These are phyloP conservation scores for Chlamydomonas eustigma DNA, from an alignment of 139 green algal genomes.

Conservation along the genomic window DNA sequence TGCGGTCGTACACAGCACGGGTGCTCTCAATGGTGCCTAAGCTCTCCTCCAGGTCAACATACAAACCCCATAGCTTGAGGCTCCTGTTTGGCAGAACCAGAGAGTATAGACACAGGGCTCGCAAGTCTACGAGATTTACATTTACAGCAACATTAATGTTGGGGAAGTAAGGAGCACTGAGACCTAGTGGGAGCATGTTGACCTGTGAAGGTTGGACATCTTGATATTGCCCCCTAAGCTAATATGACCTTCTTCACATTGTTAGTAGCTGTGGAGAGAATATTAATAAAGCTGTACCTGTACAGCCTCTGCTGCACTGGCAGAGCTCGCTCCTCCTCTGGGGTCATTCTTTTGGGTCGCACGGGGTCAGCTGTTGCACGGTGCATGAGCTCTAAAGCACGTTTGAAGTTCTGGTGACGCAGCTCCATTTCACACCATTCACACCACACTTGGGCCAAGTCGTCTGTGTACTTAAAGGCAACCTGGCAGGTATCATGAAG, in stretches of 20 bases:
- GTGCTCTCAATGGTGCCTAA: constrained; percentile 83
- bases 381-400: constrained; percentile 57
- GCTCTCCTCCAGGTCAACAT: constrained; percentile 91
- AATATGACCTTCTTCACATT: no score
- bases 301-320: constrained; percentile 82
- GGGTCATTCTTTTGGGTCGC: constrained; percentile 34
- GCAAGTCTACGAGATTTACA: no score
- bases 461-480: constrained; percentile 85
- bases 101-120: background rate
- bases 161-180: no score
- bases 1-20: constrained; percentile 77
- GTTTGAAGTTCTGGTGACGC: constrained; percentile 62
- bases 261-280: no score
- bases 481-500: constrained; percentile 27
- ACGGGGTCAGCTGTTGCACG: constrained; percentile 55
- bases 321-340: constrained; percentile 62
- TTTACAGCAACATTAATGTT: no score
- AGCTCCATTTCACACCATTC: constrained; percentile 98
- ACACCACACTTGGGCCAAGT: constrained; percentile 91
- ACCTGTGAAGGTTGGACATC: no score
- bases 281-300: no score
- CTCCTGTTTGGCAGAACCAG: constrained; percentile 16
- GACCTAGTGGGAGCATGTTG: no score
- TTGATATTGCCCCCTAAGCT: no score
- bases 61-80: constrained; percentile 77